These are phyloP conservation scores for Mycena pura DNA, from an alignment of 768 basidiomycete genomes.

Conservation along the genomic window DNA sequence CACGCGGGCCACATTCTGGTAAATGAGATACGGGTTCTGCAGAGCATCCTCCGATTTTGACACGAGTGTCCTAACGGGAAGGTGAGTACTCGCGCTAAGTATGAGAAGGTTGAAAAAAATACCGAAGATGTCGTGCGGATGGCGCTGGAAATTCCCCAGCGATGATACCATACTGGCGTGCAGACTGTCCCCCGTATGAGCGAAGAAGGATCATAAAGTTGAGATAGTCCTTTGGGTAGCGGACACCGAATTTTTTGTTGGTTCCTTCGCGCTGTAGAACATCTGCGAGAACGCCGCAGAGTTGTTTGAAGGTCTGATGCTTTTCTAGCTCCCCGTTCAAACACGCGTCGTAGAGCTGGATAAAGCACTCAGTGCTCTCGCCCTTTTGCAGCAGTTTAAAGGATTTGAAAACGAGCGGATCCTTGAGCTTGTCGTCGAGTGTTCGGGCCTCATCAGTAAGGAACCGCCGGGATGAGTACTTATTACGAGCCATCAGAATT, in stretches of 20 bases:
- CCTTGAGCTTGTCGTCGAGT: too few relatives aligned
- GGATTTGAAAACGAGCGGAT: conserved; percentile 17
- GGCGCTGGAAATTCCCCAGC: background rate
- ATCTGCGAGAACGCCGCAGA: conserved; percentile 23
- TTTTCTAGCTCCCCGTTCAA: conserved; percentile 16
- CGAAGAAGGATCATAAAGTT: conserved; percentile 26
- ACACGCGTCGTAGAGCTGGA: conserved; percentile 18
- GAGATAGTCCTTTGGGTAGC: conserved; percentile 16
- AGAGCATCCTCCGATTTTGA: conserved; percentile 25
- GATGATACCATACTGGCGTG: conserved; percentile 23
- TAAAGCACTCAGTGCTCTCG: conserved; percentile 17
- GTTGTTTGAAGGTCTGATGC: conserved; percentile 16
- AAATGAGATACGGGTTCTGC: conserved; percentile 31
- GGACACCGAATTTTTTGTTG: conserved; percentile 21
- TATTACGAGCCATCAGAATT: too few relatives aligned
- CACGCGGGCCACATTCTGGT: conserved; percentile 34
- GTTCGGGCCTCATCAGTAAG: too few relatives aligned
- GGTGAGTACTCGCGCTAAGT: background rate
- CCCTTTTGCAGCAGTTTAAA: conserved; percentile 11
- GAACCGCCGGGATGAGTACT: too few relatives aligned
- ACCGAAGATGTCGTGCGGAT: background rate
- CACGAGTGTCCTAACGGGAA: conserved; percentile 22
- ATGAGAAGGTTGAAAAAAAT: background rate
- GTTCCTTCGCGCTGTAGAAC: background rate
- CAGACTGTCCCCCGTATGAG: conserved; percentile 22